Evolutionary conservation across 1,139 yeast species (phyloP), one percentile per base, ranked within the genome.

Genomic region (Suhomyces atakaporum): DNA sequence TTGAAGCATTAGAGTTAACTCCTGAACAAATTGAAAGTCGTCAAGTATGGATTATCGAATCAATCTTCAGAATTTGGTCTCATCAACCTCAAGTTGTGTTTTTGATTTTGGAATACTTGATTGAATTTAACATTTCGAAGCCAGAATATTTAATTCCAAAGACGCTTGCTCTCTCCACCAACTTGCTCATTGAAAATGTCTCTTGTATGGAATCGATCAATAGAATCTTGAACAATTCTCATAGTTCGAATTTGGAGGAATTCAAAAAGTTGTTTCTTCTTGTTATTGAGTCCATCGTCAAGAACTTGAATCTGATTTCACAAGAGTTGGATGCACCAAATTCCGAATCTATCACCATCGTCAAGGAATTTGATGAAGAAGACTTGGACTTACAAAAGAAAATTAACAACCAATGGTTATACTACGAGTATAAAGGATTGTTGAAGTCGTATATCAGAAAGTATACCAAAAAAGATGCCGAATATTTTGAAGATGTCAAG

Each of bases 41-140:
- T 34, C 70, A 70, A 54, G 55, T 55, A 27, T 60, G 63, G 75
- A 71, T 81, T 18, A 72, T 86, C 34, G 82, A 81, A 36, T 75
- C 89, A 2, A 79, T 85, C 8, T 63, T 87, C 45, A 70, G 86
- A 44, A 79, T 82, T 51, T 89, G 97, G 96, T 72, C 77, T 36
- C 77, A 77, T 43, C 88, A 85, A 51, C 92, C 95, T 0, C 86
- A 88, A 59, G 85, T 84, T 40, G 90, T 88, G 2, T 82, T 77
- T 46, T 69, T 87, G 47, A 79, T 87, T 12, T 66, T 84, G 49
- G 88, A 80, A 50, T 78, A 75, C 43, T 73, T 83, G 52, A 75
- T 75, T 43, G 79, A 74, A 38, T 71, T 69, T 45, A 74, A 66
- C 16, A 61, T 81, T 16, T 53, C 81, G 31, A 54, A 66, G 18